Conservation (phyloP, 1,139 yeast species). For the Chernovozyma aurita region DNA sequence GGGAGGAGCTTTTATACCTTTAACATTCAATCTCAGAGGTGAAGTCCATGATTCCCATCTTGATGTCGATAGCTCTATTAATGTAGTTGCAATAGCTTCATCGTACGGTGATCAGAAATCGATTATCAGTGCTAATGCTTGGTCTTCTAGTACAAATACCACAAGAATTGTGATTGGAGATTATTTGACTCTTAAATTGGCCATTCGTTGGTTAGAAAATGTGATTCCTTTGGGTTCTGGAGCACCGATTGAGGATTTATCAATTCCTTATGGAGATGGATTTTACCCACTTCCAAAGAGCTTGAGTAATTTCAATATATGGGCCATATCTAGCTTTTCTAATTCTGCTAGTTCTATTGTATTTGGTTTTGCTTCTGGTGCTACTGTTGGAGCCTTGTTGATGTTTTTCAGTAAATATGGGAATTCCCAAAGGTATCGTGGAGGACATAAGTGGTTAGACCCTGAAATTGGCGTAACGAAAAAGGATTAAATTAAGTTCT, state of each 20-base stretch:
- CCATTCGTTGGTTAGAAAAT: slow-evolving; percentile 53
- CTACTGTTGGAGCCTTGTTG: no score
- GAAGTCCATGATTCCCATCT: slow-evolving; percentile 65
- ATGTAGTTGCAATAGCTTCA: slow-evolving; percentile 45
- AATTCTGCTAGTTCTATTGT: no score
- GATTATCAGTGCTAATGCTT: slow-evolving; percentile 53
- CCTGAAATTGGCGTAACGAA: slow-evolving; percentile 24
- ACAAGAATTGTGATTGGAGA: slow-evolving; percentile 67
- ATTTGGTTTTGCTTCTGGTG: no score
- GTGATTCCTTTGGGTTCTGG: slow-evolving; percentile 18
- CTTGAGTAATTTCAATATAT: no score
- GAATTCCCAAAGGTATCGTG: no score
- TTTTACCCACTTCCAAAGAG: slow-evolving; percentile 36
- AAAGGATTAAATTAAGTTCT: slow-evolving; percentile 21
- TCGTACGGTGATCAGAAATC: slow-evolving; percentile 26
- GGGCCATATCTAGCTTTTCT: no score
- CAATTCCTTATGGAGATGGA: slow-evolving; percentile 38
- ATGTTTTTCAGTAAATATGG: no score
- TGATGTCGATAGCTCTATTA: slow-evolving; percentile 59
- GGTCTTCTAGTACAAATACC: slow-evolving; percentile 60
- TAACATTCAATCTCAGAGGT: slow-evolving; percentile 65
- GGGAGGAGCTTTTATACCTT: slow-evolving; percentile 55
- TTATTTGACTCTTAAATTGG: slow-evolving; percentile 51
- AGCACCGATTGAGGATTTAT: slow-evolving; percentile 11
- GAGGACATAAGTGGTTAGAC: slow-evolving; percentile 20